Percentiles rank a stretch among this genome's conserved stretches.
These are phyloP conservation scores for Lasiodiplodia theobromae DNA, from an alignment of 2,329 filamentous ascomycete genomes.

Conservation along the genomic window DNA sequence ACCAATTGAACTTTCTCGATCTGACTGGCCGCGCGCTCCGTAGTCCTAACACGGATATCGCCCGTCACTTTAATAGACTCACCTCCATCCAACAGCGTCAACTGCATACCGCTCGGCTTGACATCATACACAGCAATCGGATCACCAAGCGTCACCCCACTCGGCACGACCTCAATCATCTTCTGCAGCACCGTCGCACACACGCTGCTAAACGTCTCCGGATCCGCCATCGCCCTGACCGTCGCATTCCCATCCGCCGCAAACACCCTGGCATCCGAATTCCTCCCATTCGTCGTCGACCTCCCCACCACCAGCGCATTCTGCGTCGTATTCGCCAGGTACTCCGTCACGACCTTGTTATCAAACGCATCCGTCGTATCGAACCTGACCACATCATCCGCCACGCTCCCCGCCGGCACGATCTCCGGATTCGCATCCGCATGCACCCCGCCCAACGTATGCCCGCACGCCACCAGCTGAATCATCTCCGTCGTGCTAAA, in stretches of 20 bases:
- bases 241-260: constrained; percentile 64
- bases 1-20: constrained; percentile 60
- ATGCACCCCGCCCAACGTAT: constrained; percentile 68
- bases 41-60: constrained; percentile 65
- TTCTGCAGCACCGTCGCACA: constrained; percentile 63
- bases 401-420: constrained; percentile 53
- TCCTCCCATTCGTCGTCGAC: constrained; percentile 53
- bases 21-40: constrained; percentile 45
- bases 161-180: constrained; percentile 68
- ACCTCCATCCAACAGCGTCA: constrained; percentile 60
- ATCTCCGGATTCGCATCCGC: constrained; percentile 61
- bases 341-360: constrained; percentile 65
- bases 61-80: constrained; percentile 60
- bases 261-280: constrained; percentile 66
- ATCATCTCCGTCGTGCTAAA: constrained; percentile 67
- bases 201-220: constrained; percentile 53
- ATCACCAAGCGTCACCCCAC: constrained; percentile 58
- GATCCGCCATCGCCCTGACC: constrained; percentile 56
- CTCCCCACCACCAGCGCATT: constrained; percentile 64
- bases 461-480: constrained; percentile 66
- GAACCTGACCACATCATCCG: constrained; percentile 55
- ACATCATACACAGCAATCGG: constrained; percentile 64
- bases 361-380: constrained; percentile 62
- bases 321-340: constrained; percentile 60
- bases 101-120: constrained; percentile 66